Conservation (phyloP, 2,329 filamentous ascomycete genomes). For the Neofusicoccum ribis region DNA sequence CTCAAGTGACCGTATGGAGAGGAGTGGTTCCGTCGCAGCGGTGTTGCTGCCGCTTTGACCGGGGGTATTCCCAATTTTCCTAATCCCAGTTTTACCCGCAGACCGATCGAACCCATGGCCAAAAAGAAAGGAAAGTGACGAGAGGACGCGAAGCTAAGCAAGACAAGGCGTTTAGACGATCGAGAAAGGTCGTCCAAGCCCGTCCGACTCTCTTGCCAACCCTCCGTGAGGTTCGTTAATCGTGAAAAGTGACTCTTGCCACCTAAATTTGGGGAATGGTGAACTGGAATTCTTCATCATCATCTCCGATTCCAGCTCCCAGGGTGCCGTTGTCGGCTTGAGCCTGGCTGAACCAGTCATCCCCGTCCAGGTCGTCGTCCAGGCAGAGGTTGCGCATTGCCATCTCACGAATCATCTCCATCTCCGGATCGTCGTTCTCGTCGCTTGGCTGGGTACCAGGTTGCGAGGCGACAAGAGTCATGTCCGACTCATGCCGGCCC, state of each 20-base stretch:
- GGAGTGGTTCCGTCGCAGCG: neutral
- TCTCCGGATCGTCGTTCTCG: conserved; percentile 28
- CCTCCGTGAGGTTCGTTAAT: neutral
- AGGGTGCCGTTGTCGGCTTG: neutral
- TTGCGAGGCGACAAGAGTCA: conserved; percentile 34
- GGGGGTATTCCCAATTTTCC: conserved; percentile 12
- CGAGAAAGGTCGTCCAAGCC: neutral
- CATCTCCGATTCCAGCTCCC: conserved; percentile 23
- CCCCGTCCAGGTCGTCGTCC: neutral
- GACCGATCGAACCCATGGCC: neutral
- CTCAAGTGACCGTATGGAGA: no score
- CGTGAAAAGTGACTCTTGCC: neutral
- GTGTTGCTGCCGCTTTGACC: neutral
- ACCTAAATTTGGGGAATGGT: conserved; percentile 1
- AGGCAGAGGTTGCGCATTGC: conserved; percentile 14
- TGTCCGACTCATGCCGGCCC: conserved; percentile 36
- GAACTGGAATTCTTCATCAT: conserved; percentile 27
- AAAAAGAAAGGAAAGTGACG: neutral
- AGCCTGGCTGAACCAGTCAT: conserved; percentile 12
- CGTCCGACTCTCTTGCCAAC: neutral
- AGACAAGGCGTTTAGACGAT: neutral
- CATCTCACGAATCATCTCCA: conserved; percentile 37
- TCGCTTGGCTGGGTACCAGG: conserved; percentile 22
- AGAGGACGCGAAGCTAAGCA: neutral
- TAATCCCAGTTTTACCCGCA: no score